phyloP scores from a whole-genome alignment of 139 green algal genomes.

The Eudorina sp. region DNA sequence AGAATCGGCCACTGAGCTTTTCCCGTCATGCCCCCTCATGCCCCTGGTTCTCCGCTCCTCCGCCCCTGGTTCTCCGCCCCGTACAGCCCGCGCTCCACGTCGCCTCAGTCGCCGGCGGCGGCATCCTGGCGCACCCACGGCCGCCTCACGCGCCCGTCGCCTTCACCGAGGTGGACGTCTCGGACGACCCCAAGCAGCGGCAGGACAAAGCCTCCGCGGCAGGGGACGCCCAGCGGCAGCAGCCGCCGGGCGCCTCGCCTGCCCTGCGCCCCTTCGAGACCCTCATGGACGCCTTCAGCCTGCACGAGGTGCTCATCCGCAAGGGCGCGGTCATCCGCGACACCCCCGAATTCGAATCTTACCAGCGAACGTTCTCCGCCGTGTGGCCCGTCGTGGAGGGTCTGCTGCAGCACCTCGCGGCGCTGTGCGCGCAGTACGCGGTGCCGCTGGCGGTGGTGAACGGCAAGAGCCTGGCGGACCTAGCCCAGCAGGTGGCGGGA shows the following conservation, averaged over 20 bases:
- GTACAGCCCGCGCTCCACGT: conserved; percentile 8
- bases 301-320: conserved; percentile 75
- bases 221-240: neutral
- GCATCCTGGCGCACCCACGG: neutral
- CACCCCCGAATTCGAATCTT: conserved; percentile 76
- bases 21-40: no score
- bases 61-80: neutral
- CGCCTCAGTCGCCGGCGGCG: neutral
- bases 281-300: conserved; percentile 73
- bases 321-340: conserved; percentile 57
- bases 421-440: conserved; percentile 63
- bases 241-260: neutral
- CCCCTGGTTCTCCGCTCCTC: neutral
- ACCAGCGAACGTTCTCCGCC: conserved; percentile 59
- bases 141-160: neutral
- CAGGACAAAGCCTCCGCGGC: neutral
- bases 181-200: neutral
- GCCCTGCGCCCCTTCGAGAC: conserved; percentile 60
- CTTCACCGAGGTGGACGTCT: neutral
- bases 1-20: no score
- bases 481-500: conserved; percentile 39
- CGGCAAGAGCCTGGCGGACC: conserved; percentile 66
- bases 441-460: conserved; percentile 72
- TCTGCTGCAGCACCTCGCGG: conserved; percentile 67
- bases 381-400: conserved; percentile 62